phyloP scores from a whole-genome alignment of 2,329 filamentous ascomycete genomes.

The Pseudodiploospora longispora region DNA sequence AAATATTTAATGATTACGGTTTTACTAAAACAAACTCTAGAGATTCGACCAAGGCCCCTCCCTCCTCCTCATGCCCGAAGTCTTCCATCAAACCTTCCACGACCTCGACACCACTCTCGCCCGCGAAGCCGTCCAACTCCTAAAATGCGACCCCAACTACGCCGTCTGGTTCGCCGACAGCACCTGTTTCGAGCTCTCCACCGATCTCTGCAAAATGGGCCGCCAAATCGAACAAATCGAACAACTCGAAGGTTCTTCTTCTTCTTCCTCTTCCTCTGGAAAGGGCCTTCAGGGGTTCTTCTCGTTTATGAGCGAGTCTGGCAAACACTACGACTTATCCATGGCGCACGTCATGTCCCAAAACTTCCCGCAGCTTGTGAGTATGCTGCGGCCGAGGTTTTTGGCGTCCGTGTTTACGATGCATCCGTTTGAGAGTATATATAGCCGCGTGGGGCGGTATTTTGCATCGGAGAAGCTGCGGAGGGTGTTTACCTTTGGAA shows the following conservation, averaged over 20 bases:
- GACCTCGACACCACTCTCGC: constrained; percentile 61
- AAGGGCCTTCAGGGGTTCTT: constrained; percentile 65
- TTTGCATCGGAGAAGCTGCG: constrained; percentile 48
- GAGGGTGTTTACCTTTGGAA: constrained; percentile 67
- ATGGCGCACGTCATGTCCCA: constrained; percentile 56
- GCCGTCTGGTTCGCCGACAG: constrained; percentile 65
- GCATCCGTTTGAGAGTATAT: constrained; percentile 66
- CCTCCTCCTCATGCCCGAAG: constrained; percentile 60
- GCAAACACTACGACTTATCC: constrained; percentile 62
- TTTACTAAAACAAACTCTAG: background rate
- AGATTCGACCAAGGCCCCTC: constrained; percentile 72
- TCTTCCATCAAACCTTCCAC: constrained; percentile 61
- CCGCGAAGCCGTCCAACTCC: constrained; percentile 56
- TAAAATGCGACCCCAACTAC: constrained; percentile 71
- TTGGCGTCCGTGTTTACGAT: constrained; percentile 49
- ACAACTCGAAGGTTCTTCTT: constrained; percentile 28
- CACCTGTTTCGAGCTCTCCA: constrained; percentile 53
- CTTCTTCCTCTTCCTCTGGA: constrained; percentile 27
- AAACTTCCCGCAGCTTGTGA: constrained; percentile 56
- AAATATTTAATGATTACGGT: background rate
- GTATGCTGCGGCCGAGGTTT: constrained; percentile 51
- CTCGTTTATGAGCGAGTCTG: constrained; percentile 56
- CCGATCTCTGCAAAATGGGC: constrained; percentile 66
- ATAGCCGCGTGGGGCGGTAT: constrained; percentile 55
- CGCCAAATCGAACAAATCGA: constrained; percentile 59